Evolutionary conservation across 2,329 filamentous ascomycete genomes (phyloP).

Genomic region (Daldinia sp.): DNA sequence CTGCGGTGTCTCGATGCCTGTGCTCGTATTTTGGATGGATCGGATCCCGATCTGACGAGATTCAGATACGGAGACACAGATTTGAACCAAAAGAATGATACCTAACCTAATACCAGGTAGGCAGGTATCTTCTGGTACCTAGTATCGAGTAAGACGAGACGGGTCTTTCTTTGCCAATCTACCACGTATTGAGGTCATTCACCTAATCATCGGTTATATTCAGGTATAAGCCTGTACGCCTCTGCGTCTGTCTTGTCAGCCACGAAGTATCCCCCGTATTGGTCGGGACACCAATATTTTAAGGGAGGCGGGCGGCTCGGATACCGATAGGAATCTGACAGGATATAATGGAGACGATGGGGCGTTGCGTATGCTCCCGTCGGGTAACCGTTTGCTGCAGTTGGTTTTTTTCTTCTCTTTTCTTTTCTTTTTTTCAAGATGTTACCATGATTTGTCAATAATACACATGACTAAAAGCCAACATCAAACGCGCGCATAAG

Average conservation of each 20-base stretch:
- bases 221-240: constrained; percentile 21
- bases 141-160: constrained; percentile 37
- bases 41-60: constrained; percentile 16
- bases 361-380: constrained; percentile 20
- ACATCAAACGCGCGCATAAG: background rate
- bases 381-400: constrained; percentile 7
- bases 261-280: constrained; percentile 27
- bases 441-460: constrained; percentile 7
- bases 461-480: constrained; percentile 4
- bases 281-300: constrained; percentile 12
- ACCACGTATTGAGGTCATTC: background rate
- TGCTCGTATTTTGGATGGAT: constrained; percentile 22
- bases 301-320: constrained; percentile 19
- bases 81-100: constrained; percentile 19
- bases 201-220: constrained; percentile 19
- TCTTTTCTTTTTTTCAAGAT: too few relatives aligned
- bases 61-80: constrained; percentile 18
- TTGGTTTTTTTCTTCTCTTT: too few relatives aligned
- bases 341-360: constrained; percentile 8
- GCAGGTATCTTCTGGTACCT: too few relatives aligned
- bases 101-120: too few relatives aligned
- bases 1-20: constrained; percentile 1
- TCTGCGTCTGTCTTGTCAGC: background rate
- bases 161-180: constrained; percentile 18
- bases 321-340: constrained; percentile 17